These are phyloP conservation scores for Ensete ventricosum DNA, from an alignment of 176 grass and related monocot genomes.

Conservation along the genomic window DNA sequence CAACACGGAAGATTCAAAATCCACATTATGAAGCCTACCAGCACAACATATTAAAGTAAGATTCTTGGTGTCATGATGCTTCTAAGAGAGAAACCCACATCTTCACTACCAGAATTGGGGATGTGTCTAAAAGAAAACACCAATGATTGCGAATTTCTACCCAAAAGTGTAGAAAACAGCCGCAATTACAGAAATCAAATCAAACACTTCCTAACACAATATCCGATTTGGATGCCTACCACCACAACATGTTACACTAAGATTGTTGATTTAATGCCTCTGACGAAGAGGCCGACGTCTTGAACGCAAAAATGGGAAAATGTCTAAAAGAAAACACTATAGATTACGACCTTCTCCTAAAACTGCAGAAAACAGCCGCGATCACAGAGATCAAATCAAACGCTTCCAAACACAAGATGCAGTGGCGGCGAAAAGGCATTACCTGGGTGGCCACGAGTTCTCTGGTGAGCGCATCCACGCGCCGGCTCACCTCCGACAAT, in stretches of 20 bases:
- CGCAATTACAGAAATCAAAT: neutral
- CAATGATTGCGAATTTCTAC: neutral
- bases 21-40: too few relatives aligned
- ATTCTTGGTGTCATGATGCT: too few relatives aligned
- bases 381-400: neutral
- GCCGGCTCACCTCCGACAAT: neutral
- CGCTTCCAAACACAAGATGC: neutral
- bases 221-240: too few relatives aligned
- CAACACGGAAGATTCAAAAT: too few relatives aligned
- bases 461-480: neutral
- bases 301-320: too few relatives aligned
- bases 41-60: too few relatives aligned
- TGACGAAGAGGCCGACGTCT: too few relatives aligned
- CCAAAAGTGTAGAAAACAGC: neutral
- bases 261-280: too few relatives aligned
- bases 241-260: too few relatives aligned
- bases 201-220: neutral
- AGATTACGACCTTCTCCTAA: neutral
- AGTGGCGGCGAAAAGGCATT: neutral
- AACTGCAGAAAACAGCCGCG: neutral
- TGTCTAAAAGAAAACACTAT: neutral
- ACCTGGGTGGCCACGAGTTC: slow-evolving; percentile 1
- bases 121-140: neutral
- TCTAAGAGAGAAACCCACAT: too few relatives aligned
- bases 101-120: too few relatives aligned